A percentile compares a stretch with the other conserved stretches of the same genome.
Evolutionary conservation across 345 rosid species (phyloP).

Genomic region (Eutrema yunnanense): DNA sequence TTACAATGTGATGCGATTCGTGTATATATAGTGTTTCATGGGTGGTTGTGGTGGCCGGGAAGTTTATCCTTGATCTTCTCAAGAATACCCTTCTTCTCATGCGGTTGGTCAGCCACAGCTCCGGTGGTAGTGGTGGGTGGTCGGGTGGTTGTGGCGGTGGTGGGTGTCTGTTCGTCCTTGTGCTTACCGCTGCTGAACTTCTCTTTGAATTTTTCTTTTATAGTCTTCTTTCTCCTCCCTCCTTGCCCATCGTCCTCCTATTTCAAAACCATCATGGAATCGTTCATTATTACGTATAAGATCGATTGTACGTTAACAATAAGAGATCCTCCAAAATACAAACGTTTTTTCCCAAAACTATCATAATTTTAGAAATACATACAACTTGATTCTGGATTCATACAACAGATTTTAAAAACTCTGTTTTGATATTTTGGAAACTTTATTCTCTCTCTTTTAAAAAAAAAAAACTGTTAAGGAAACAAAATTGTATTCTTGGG

Average conservation of each 20-base stretch:
- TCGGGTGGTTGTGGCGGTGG: conserved; percentile 11
- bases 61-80: conserved; percentile 82
- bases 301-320: no score
- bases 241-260: conserved; percentile 72
- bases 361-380: no score
- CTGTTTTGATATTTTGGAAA: no score
- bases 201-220: conserved; percentile 66
- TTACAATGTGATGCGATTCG: no score
- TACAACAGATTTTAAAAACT: no score
- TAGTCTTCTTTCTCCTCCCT: conserved; percentile 81
- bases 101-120: conserved; percentile 16
- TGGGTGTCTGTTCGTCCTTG: conserved; percentile 36
- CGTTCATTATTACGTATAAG: no score
- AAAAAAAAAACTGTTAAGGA: no score
- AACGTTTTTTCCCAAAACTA: no score
- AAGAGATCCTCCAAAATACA: no score
- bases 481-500: no score
- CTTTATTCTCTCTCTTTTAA: no score
- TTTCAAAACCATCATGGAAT: neutral
- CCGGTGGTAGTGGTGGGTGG: conserved; percentile 20
- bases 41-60: conserved; percentile 49
- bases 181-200: conserved; percentile 34
- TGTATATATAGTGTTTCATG: neutral
- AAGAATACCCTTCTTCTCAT: conserved; percentile 60
- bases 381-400: no score